phyloP scores from a whole-genome alignment of 805 yeast species.

The Alloascoidea africana region DNA sequence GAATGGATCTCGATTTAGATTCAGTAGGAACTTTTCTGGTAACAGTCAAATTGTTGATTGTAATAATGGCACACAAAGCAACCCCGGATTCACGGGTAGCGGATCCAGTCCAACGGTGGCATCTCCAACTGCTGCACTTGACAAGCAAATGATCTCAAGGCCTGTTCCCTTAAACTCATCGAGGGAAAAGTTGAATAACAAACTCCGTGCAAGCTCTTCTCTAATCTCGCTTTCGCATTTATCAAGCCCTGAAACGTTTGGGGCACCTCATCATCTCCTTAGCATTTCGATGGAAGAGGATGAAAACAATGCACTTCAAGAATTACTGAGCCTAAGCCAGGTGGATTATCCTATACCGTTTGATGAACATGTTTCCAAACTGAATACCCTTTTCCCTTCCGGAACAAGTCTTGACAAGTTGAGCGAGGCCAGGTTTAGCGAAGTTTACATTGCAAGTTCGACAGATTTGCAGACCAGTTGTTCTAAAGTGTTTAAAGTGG shows the following conservation, averaged over 20 bases:
- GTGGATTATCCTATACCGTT: no score
- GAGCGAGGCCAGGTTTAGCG: constrained; percentile 32
- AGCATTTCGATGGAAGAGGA: neutral
- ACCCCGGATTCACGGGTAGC: no score
- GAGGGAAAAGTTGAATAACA: constrained; percentile 36
- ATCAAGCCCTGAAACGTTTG: neutral
- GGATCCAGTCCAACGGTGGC: no score
- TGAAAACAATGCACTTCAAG: neutral
- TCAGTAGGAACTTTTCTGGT: no score
- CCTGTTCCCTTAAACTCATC: constrained; percentile 45
- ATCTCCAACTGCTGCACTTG: no score
- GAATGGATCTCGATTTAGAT: no score
- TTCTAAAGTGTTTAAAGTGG: constrained; percentile 28
- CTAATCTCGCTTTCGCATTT: constrained; percentile 23
- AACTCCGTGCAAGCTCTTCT: constrained; percentile 34
- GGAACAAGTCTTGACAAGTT: constrained; percentile 24
- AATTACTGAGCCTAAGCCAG: neutral
- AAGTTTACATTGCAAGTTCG: no score
- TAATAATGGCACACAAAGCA: no score
- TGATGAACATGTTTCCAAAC: neutral
- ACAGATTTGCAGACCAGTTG: no score
- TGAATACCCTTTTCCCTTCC: neutral
- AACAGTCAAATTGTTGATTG: no score
- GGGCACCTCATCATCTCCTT: neutral
- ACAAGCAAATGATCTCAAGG: constrained; percentile 32